Evolutionary conservation across 805 yeast genomes (phyloP), one percentile per base, ranked within the genome.

Genomic region (Suhomyces vadensis): DNA sequence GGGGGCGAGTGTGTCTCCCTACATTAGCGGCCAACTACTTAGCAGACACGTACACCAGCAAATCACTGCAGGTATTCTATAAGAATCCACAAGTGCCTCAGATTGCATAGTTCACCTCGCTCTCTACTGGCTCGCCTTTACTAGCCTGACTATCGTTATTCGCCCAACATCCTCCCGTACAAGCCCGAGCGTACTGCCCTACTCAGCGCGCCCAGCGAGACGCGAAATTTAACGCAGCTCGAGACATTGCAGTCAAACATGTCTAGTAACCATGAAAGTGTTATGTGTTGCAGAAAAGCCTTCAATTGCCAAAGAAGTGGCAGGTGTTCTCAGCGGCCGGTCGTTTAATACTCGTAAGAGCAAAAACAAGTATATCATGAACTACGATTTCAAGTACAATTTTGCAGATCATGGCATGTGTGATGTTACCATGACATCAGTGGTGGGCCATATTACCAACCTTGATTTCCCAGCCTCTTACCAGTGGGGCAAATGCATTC

Each of bases 231-330:
- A 29, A 6, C 16, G n/a, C 14, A 6, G 31, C 16, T n/a, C 31
- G 8, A 27, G 10, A 27, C 17, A 3, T n/a, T 13, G 31, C 9
- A 27, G 31, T 9, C 16, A 27, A 17, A 17, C 9, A 6, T 6
- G 6, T 9, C 9, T 23, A 23, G 8, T 23, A 23, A 39, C 31
- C 26, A 85, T 87, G 94, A 82, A 71, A 52, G 79, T 94, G 3
- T 78, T 94, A 38, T 92, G 97, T 67, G 97, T 94, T 44, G 99
- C 99, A 2, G 99, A 94, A 68, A 94, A 94, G 66, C 95, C 95
- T 44, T 87, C 97, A 1, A 94, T 94, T 39, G 95, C 97, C 3
- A 88, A 84, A 60, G 85, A 88, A 9, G 90, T 94, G 9, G 77
- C 95, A 0, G 61, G 65, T 29, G 83, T 84, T 1, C 75, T 94